A percentile compares a stretch with the other conserved stretches of the same genome.
Evolutionary conservation across 805 yeast species (phyloP).

Genomic region (Cyberlindnera galapagoensis): DNA sequence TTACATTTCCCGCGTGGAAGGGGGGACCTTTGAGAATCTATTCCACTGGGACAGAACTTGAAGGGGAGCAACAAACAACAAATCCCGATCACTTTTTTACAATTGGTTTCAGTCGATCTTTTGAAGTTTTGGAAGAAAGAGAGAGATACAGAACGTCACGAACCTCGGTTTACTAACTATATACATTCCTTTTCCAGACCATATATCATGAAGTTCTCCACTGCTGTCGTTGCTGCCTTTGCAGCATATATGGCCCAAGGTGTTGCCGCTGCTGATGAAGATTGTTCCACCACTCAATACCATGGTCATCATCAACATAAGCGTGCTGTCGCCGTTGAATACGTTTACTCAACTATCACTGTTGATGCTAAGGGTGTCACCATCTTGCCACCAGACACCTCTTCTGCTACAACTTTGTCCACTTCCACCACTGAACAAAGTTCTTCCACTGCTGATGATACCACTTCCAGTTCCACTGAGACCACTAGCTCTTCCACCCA

Average conservation of each 20-base stretch:
- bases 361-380: conserved; percentile 45
- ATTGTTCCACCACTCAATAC: conserved; percentile 14
- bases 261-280: conserved; percentile 11
- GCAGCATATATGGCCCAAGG: conserved; percentile 7
- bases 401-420: conserved; percentile 17
- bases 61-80: too few species aligned
- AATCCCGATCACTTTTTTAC: too few species aligned
- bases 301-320: conserved; percentile 42
- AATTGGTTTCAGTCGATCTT: too few species aligned
- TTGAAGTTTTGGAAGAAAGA: too few species aligned
- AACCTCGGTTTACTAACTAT: too few species aligned
- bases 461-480: conserved; percentile 15
- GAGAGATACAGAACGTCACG: too few species aligned
- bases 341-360: conserved; percentile 48
- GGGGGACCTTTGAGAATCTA: too few species aligned
- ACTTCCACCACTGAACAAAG: conserved; percentile 7
- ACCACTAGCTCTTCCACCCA: conserved; percentile 17
- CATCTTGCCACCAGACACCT: conserved; percentile 20
- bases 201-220: conserved; percentile 11
- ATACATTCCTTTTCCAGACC: too few species aligned
- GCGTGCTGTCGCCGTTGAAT: conserved; percentile 46
- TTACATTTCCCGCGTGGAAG: too few species aligned
- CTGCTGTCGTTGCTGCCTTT: conserved; percentile 10
- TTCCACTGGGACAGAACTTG: too few species aligned
- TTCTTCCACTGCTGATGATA: conserved; percentile 15